Percentiles rank a stretch among this genome's conserved stretches.
Evolutionary conservation across 441 rosid species (phyloP).

Genomic region (Geranium incanum): DNA sequence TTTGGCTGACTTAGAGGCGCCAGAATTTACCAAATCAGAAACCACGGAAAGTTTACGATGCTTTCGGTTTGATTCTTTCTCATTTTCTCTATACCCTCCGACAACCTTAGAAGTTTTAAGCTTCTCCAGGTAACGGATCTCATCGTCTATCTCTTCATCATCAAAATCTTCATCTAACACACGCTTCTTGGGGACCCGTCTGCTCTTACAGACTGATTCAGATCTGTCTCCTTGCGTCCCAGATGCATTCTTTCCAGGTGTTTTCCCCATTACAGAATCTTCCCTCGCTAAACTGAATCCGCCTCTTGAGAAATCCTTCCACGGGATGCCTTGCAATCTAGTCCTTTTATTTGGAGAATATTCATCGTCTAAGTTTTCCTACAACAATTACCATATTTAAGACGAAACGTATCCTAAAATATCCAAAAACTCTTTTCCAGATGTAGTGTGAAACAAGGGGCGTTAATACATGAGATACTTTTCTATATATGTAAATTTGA

Average conservation of each 20-base stretch:
- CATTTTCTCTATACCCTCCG: constrained; percentile 36
- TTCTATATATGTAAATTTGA: constrained; percentile 25
- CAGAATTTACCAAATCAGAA: constrained; percentile 35
- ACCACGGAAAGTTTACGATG: constrained; percentile 49
- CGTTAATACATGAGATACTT: constrained; percentile 30
- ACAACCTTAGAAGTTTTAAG: constrained; percentile 45
- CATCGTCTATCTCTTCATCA: constrained; percentile 63
- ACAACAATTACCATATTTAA: constrained; percentile 24
- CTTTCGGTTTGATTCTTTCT: constrained; percentile 47
- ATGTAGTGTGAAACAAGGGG: constrained; percentile 18
- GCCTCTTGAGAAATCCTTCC: constrained; percentile 58
- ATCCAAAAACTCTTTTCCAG: constrained; percentile 16
- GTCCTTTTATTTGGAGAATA: constrained; percentile 44
- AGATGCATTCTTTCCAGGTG: not conserved
- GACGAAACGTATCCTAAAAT: constrained; percentile 14
- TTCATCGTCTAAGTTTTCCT: constrained; percentile 51
- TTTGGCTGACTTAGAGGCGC: constrained; percentile 31
- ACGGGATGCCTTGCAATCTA: constrained; percentile 60
- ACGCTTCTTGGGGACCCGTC: constrained; percentile 61
- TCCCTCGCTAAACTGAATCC: constrained; percentile 27
- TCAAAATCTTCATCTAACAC: constrained; percentile 52
- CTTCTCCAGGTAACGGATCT: constrained; percentile 72
- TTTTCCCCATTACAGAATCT: constrained; percentile 3
- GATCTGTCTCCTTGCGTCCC: constrained; percentile 12
- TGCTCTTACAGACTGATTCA: constrained; percentile 72